Evolutionary conservation across 208 protist genomes (phyloP).

Genomic region (Trypanosomatidae sp.): DNA sequence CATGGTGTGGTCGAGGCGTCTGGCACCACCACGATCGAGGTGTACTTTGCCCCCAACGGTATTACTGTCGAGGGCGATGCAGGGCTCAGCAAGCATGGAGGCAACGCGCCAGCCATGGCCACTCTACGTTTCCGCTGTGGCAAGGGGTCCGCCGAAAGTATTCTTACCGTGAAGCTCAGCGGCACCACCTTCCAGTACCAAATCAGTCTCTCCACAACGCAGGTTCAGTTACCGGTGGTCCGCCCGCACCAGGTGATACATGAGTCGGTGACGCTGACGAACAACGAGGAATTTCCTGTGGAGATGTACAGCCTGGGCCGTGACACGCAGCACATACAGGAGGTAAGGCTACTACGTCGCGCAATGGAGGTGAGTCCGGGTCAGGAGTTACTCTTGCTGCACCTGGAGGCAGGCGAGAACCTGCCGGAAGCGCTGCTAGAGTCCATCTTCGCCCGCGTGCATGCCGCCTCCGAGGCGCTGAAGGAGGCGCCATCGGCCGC

Average conservation of each 20-base stretch:
- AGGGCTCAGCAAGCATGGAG: background rate
- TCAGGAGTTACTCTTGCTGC: slow-evolving; percentile 63
- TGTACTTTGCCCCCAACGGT: slow-evolving; percentile 58
- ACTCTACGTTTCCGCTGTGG: slow-evolving; percentile 59
- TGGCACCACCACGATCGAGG: slow-evolving; percentile 53
- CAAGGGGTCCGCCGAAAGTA: slow-evolving; percentile 45
- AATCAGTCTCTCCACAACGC: slow-evolving; percentile 45
- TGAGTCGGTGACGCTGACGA: slow-evolving; percentile 71
- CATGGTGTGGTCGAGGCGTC: slow-evolving; percentile 68
- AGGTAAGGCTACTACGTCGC: slow-evolving; percentile 66
- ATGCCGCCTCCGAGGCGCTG: slow-evolving; percentile 16
- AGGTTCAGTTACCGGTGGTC: slow-evolving; percentile 65
- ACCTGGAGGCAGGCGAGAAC: slow-evolving; percentile 56
- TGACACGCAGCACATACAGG: slow-evolving; percentile 67
- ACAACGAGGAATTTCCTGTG: slow-evolving; percentile 80
- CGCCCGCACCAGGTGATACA: slow-evolving; percentile 71
- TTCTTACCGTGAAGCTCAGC: slow-evolving; percentile 45
- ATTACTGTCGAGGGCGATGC: background rate
- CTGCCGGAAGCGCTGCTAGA: slow-evolving; percentile 75
- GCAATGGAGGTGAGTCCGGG: slow-evolving; percentile 26
- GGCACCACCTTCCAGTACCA: slow-evolving; percentile 37
- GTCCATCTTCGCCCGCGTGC: slow-evolving; percentile 48
- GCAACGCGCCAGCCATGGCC: slow-evolving; percentile 12
- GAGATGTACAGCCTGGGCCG: slow-evolving; percentile 90
- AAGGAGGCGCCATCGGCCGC: slow-evolving; percentile 6